Conservation (phyloP, 129 eudicot species). For the sunflower (Helianthus annuus) region DNA sequence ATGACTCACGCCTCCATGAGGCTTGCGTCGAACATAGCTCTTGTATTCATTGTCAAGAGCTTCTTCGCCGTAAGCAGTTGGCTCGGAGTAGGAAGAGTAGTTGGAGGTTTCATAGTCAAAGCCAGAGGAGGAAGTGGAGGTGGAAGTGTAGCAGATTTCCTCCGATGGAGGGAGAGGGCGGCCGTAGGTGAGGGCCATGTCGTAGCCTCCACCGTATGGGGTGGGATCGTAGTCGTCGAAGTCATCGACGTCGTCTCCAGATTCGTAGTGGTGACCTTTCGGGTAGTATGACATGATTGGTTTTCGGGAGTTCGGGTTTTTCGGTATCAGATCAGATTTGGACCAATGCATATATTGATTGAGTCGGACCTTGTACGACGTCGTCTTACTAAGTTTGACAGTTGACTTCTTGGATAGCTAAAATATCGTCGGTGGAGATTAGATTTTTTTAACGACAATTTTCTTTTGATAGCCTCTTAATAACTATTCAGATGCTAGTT, state of each 20-base stretch:
- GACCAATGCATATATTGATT: neutral
- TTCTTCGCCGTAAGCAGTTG: conserved; percentile 67
- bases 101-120: conserved; percentile 75
- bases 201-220: conserved; percentile 95
- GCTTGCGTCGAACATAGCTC: conserved; percentile 63
- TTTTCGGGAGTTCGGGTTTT: neutral
- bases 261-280: conserved; percentile 64
- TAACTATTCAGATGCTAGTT: too few species aligned
- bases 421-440: too few species aligned
- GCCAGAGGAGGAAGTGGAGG: conserved; percentile 50
- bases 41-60: conserved; percentile 79
- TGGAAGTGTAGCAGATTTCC: conserved; percentile 65
- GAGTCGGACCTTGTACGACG: conserved; percentile 6
- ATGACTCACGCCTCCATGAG: conserved; percentile 25
- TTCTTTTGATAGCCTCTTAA: too few species aligned
- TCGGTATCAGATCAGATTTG: conserved; percentile 13
- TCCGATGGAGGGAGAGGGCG: conserved; percentile 83
- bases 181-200: conserved; percentile 70
- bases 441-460: too few species aligned
- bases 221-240: conserved; percentile 90
- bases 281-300: conserved; percentile 75
- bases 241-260: conserved; percentile 69
- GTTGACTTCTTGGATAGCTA: neutral
- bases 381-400: neutral
- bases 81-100: conserved; percentile 70